phyloP scores from a whole-genome alignment of 2,329 filamentous ascomycete genomes.

The Sordariomycetes sp. region DNA sequence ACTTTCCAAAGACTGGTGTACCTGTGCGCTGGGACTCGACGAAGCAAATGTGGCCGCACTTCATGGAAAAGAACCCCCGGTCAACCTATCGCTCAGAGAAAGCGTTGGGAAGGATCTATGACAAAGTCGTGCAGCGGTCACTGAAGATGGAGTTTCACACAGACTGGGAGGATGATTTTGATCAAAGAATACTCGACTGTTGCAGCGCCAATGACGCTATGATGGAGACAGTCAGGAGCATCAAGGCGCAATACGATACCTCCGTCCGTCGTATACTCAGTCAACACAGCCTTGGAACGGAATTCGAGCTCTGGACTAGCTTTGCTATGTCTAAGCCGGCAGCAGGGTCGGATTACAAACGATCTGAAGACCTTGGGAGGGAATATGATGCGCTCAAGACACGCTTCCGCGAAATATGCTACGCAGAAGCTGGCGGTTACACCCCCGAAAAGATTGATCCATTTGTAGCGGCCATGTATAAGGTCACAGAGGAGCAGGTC shows the following conservation, averaged over 20 bases:
- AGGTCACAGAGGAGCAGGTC: constrained; percentile 65
- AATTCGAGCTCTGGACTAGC: constrained; percentile 86
- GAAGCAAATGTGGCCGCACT: constrained; percentile 71
- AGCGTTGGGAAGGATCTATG: constrained; percentile 74
- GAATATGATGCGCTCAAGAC: constrained; percentile 59
- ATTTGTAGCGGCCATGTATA: constrained; percentile 84
- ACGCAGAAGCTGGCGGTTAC: constrained; percentile 50
- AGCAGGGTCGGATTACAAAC: constrained; percentile 71
- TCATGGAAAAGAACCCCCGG: constrained; percentile 71
- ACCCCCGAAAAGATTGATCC: constrained; percentile 52
- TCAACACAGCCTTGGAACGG: constrained; percentile 73
- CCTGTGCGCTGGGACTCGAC: constrained; percentile 57
- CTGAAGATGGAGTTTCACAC: constrained; percentile 59
- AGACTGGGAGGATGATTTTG: constrained; percentile 64
- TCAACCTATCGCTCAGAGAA: constrained; percentile 57
- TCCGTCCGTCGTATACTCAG: constrained; percentile 72
- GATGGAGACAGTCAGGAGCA: constrained; percentile 47
- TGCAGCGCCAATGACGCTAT: constrained; percentile 46
- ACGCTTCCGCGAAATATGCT: constrained; percentile 58
- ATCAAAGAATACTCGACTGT: constrained; percentile 59
- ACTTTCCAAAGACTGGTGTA: constrained; percentile 85
- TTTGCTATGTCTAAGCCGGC: constrained; percentile 72
- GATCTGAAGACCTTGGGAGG: constrained; percentile 71
- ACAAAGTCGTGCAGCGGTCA: constrained; percentile 53
- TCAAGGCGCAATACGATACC: constrained; percentile 74